Base-by-base conservation (phyloP, 306 rosid genomes). In the Citrullus colocynthis region DNA sequence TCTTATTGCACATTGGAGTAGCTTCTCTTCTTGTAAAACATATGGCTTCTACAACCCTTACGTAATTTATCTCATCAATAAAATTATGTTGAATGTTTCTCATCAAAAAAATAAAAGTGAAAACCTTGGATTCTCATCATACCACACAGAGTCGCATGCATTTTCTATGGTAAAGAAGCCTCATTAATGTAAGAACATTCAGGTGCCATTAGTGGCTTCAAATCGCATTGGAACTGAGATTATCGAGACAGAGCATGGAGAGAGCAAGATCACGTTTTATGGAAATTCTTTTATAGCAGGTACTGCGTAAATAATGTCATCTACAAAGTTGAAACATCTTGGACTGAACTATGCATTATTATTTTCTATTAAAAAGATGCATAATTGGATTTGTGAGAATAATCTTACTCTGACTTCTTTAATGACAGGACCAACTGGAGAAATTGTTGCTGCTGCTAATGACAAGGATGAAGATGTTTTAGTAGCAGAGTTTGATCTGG, bases 281-380 rank as follows among this genome's bases (percentile, higher is more conserved):
- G 98, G 98, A 45, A 92, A 95, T 89, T 92, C 98, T 82, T 95
- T 95, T 74, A 92, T 95, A 30, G 88, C 98, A 87, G 97, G 98
- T 95, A 89, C 58, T 30, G 36, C 21, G n/a, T 77, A 42, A 42
- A 77, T 61, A 9, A 37, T 21, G 30, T 3, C 59, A 74, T 20
- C 28, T 70, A 34, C 37, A 70, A 70, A 45, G 55, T 69, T 21
- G 76, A 24, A 49, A 52, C 78, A 74, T 32, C 21, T 48, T 72
- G 37, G 7, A 24, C 6, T 30, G n/a, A 49, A 72, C 41, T 57
- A 41, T 51, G 36, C 55, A 15, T 48, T 2, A 32, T 48, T 12
- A 2, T 12, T 13, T 12, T 48, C 9, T 48, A 5, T 45, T 32
- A 32, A 32, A 32, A 32, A 32, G 36, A 12, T 1, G 13, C 3